phyloP scores from a whole-genome alignment of 129 eudicot genomes.

The Helianthus tuberosus region DNA sequence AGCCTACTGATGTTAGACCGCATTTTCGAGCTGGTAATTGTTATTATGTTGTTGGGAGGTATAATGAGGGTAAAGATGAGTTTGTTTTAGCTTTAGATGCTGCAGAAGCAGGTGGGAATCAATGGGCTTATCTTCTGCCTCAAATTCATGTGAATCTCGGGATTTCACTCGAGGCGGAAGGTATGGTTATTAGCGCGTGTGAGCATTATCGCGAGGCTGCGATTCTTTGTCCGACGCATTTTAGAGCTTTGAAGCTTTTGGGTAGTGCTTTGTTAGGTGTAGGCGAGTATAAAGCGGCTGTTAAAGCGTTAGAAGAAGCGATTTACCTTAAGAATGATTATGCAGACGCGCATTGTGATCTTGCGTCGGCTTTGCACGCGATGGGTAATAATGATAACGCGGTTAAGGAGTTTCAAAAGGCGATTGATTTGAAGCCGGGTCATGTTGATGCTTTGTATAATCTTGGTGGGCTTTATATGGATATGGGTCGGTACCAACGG shows the following conservation, averaged over 20 bases:
- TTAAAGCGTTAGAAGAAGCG: conserved; percentile 96
- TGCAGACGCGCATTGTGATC: conserved; percentile 96
- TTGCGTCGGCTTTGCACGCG: conserved; percentile 97
- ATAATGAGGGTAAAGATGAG: conserved; percentile 70
- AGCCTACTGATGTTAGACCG: conserved; percentile 87
- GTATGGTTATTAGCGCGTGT: conserved; percentile 95
- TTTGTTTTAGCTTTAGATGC: conserved; percentile 84
- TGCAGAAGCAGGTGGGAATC: conserved; percentile 91
- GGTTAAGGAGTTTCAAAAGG: conserved; percentile 91
- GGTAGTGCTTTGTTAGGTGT: conserved; percentile 98
- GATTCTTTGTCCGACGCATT: conserved; percentile 94
- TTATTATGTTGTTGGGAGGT: conserved; percentile 71
- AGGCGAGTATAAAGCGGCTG: conserved; percentile 94
- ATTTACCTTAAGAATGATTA: conserved; percentile 85
- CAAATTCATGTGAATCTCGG: conserved; percentile 98
- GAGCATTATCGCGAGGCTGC: conserved; percentile 99
- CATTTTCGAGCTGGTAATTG: conserved; percentile 97
- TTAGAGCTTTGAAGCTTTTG: conserved; percentile 91
- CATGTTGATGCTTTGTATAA: conserved; percentile 96
- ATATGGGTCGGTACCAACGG: conserved; percentile 94
- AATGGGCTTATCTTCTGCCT: conserved; percentile 93
- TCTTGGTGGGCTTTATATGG: conserved; percentile 96
- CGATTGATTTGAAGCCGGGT: conserved; percentile 91
- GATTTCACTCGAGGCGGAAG: conserved; percentile 90
- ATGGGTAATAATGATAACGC: conserved; percentile 89